These are phyloP conservation scores for Leccinum arenicola DNA, from an alignment of 768 basidiomycete species.

Conservation along the genomic window DNA sequence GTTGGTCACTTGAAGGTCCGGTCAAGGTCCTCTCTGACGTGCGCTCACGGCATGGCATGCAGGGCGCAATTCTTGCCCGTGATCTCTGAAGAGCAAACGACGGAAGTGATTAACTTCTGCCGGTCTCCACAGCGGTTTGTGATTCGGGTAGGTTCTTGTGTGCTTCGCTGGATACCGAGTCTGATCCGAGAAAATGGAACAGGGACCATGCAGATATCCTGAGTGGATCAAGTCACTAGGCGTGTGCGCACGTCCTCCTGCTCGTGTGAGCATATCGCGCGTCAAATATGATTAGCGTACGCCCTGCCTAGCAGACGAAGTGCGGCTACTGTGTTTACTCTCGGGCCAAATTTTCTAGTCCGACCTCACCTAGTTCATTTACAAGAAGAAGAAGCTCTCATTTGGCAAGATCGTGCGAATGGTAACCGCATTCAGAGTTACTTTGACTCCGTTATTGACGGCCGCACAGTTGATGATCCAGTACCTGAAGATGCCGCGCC, in stretches of 20 bases:
- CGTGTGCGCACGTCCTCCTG: neutral
- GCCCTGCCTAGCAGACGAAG: neutral
- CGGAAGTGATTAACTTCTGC: conserved; percentile 55
- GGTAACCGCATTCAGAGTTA: neutral
- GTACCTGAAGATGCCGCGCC: neutral
- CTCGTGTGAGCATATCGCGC: conserved; percentile 37
- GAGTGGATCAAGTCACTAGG: neutral
- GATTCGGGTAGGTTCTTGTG: conserved; percentile 30
- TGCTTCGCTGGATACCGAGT: conserved; percentile 7
- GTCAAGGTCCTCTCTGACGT: conserved; percentile 1
- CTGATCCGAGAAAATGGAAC: neutral
- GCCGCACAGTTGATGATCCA: neutral
- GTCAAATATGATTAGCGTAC: conserved; percentile 39
- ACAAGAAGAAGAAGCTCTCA: neutral
- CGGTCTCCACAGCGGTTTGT: conserved; percentile 58
- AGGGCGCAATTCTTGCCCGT: conserved; percentile 62
- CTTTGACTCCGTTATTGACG: neutral
- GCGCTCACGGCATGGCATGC: conserved; percentile 9
- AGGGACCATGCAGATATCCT: neutral
- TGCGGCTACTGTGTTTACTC: neutral
- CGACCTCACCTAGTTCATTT: conserved; percentile 3
- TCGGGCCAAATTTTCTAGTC: neutral
- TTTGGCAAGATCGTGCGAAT: neutral
- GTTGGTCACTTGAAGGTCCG: neutral
- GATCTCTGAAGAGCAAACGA: conserved; percentile 46